phyloP scores from a whole-genome alignment of 2,329 filamentous ascomycete genomes.

The Trichoderma semiorbis region DNA sequence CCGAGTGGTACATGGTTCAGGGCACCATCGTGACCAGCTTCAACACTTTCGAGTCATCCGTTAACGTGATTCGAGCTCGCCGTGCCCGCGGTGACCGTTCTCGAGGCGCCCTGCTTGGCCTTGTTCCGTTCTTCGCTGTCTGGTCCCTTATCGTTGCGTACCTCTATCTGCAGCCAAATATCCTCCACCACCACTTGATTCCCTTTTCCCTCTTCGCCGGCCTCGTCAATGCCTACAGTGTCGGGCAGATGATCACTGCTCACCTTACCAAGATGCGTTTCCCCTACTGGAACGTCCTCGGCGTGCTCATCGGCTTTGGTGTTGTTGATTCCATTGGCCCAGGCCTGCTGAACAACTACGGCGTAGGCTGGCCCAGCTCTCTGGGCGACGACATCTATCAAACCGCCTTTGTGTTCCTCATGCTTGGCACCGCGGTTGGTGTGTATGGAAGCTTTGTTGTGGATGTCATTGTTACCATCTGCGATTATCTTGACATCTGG shows the following conservation, averaged over 20 bases:
- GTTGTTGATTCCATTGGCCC: slow-evolving; percentile 80
- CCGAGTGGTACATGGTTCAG: slow-evolving; percentile 89
- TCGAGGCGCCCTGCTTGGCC: slow-evolving; percentile 73
- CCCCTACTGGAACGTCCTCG: slow-evolving; percentile 85
- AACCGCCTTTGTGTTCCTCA: slow-evolving; percentile 85
- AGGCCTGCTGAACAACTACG: slow-evolving; percentile 52
- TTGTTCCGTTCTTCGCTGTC: slow-evolving; percentile 73
- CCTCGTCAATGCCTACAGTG: slow-evolving; percentile 88
- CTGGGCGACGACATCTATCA: slow-evolving; percentile 79
- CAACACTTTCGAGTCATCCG: slow-evolving; percentile 76
- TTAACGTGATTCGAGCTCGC: slow-evolving; percentile 81
- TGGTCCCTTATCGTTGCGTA: slow-evolving; percentile 78
- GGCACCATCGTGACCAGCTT: slow-evolving; percentile 76
- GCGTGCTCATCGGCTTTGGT: slow-evolving; percentile 71
- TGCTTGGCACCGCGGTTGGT: slow-evolving; percentile 78
- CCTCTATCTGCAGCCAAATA: slow-evolving; percentile 77
- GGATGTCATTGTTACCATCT: slow-evolving; percentile 95
- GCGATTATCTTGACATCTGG: slow-evolving; percentile 97
- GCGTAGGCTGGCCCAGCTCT: slow-evolving; percentile 72
- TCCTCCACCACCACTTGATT: slow-evolving; percentile 77
- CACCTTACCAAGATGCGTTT: slow-evolving; percentile 86
- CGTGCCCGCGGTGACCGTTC: slow-evolving; percentile 69
- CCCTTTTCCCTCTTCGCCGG: slow-evolving; percentile 88
- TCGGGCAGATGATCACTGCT: slow-evolving; percentile 92
- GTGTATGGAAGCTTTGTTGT: slow-evolving; percentile 98